Base-by-base conservation (phyloP, 2,329 filamentous ascomycete species). In the Cladosporium halotolerans region DNA sequence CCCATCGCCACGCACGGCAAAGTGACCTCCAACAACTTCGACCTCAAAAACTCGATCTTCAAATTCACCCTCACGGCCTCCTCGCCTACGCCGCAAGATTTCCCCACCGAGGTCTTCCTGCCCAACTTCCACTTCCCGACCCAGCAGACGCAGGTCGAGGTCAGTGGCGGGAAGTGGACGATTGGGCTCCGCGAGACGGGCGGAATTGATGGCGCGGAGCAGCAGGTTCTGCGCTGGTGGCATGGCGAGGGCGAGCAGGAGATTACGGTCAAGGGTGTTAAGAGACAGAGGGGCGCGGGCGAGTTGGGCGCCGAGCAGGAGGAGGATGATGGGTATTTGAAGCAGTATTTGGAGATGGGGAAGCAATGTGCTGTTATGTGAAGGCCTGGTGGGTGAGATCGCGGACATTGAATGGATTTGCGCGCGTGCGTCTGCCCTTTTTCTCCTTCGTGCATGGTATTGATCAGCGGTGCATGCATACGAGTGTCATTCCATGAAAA, bases 111-210 rank as follows among this genome's bases (percentile, higher is more conserved):
- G 42, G 78, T 97, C 8, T 95, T 88, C 69, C 76, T 99, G 2
- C 93, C 93, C 0, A 88, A 91, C 53, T 96, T 88, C 65, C 93
- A 99, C 71, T 99, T 95, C 68, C 91, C 92, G 1, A 81, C 83
- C 50, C 49, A 55, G 14, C 76, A 81, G 42, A 87, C 84, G 38
- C 78, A 78, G 0, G 83, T 99, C 3, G 80, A 86, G 51, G 86
- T 90, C 28, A 89, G 82, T 47, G 88, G 86, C 0, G 95, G 95
- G 6, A 93, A 92, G 66, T 99, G 91, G 91, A 84, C 86, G 61
- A 89, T 97, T 56, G 83, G 82, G 60, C 79, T 76, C 4, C 84
- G 90, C 56, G 86, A 90, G 53, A 78, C 82, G 9, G 81, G 88
- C 58, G 79, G 82, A 8, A 81, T 87, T 57, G 62, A 66, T 40